These are phyloP conservation scores for Colletotrichum navitas DNA, from an alignment of 2,329 filamentous ascomycete genomes.

Conservation along the genomic window DNA sequence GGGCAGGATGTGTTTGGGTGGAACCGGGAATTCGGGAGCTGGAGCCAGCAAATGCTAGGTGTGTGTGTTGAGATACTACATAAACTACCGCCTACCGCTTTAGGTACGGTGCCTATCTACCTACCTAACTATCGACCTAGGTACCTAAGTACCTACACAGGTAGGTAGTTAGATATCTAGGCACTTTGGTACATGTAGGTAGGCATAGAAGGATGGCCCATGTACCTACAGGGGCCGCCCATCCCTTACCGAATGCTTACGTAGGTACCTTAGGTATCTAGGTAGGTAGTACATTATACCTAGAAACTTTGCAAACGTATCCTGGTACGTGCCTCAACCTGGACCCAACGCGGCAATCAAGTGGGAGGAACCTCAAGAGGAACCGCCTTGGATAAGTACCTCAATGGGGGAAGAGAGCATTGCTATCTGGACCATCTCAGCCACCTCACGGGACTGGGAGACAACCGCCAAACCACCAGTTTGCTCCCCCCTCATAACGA, in stretches of 20 bases:
- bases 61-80: not conserved
- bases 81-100: not conserved
- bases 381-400: too few species aligned
- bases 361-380: not conserved
- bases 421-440: not conserved
- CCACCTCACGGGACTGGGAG: not conserved
- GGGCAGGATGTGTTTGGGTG: not conserved
- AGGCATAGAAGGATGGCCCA: not conserved
- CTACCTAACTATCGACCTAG: too few species aligned
- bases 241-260: too few species aligned
- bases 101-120: too few species aligned
- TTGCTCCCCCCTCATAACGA: not conserved
- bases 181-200: too few species aligned
- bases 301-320: not conserved
- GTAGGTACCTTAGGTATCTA: too few species aligned
- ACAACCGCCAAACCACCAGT: not conserved
- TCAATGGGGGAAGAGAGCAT: not conserved
- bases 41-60: not conserved
- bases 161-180: too few species aligned
- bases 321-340: not conserved
- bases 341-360: not conserved
- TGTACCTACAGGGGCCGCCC: not conserved
- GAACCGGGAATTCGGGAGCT: conserved; percentile 14
- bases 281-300: too few species aligned
- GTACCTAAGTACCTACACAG: too few species aligned